Evolutionary conservation across 2,329 filamentous ascomycete genomes (phyloP), one percentile per base, ranked within the genome.

Genomic region (Ophiostoma quercus): DNA sequence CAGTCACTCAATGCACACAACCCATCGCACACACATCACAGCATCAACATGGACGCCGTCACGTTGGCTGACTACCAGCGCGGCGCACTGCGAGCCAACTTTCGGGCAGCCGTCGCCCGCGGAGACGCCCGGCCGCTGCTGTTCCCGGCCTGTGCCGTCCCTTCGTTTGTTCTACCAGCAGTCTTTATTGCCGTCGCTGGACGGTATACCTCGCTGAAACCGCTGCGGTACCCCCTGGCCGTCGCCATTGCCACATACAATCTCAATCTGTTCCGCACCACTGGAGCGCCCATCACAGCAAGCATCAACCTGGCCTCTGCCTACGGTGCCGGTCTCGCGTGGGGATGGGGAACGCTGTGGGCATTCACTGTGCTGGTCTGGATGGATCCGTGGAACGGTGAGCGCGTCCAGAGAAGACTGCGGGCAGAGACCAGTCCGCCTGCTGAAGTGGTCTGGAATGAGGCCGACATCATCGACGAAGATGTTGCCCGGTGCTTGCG

Each of bases 371-470:
- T 86, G 74, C 76, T 89, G 32, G 76, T 88, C 1, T 85, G 84
- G 78, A 83, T 80, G 65, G 78, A 80, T 22, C 85, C 86, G 3
- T 84, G 83, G 75, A 84, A 87, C 25, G 83, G 83, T 0, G 85
- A 82, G 72, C 82, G 87, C 72, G 80, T 84, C 0, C 76, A 83
- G 29, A 47, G 67, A 51, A 39, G 72, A 47, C 8, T 32, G 1
- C 57, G 57, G 16, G 57, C 62, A 22, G 19, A 51, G 11, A 16
- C 16, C 32, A n/a, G 34, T 39, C 60, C 34, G 25, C 32, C 47
- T n/a, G 25, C 2, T 5, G 29, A 1, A 29, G 14, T 34, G 11
- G 16, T 37, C 22, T 8, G 16, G 14, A 60, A 65, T 16, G 75
- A 78, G 47, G 76, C 76, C 32, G 32, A 65, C 62, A 68, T 75